Conservation (phyloP, 139 green algal genomes). For the Zygnema circumcarinatum region DNA sequence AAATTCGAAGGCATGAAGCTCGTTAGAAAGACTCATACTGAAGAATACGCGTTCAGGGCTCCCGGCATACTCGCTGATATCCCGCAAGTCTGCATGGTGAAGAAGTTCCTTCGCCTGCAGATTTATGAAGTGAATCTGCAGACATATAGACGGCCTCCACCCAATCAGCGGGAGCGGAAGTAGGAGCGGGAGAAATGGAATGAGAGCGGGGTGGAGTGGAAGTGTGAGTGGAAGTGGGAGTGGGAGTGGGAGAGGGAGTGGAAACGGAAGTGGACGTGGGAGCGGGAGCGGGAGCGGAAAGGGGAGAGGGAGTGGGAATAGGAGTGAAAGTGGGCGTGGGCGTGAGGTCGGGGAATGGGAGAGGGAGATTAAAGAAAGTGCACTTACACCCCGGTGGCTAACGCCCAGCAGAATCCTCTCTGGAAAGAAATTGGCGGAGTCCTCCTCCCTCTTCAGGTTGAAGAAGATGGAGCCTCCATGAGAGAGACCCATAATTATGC, state of each 20-base stretch:
- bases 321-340: too few relatives aligned
- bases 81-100: constrained; percentile 23
- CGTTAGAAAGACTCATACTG: constrained; percentile 13
- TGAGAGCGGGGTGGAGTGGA: too few relatives aligned
- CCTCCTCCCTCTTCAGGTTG: constrained; percentile 5
- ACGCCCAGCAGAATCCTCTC: constrained; percentile 5
- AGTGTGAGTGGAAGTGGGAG: too few relatives aligned
- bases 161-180: too few relatives aligned
- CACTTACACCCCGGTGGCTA: constrained; percentile 15
- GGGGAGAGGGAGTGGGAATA: too few relatives aligned
- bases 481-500: not conserved
- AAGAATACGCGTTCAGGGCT: constrained; percentile 23
- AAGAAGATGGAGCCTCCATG: constrained; percentile 29
- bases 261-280: too few relatives aligned
- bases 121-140: constrained; percentile 19
- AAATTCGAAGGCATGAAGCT: constrained; percentile 37
- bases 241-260: too few relatives aligned
- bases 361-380: not conserved
- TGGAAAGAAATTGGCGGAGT: constrained; percentile 29
- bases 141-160: too few relatives aligned
- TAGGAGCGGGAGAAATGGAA: too few relatives aligned
- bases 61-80: constrained; percentile 20
- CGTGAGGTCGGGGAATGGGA: too few relatives aligned
- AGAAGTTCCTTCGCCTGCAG: not conserved
- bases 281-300: too few relatives aligned